A percentile compares a stretch with the other conserved stretches of the same genome.
Evolutionary conservation across 2,329 filamentous ascomycete genomes (phyloP).

Genomic region (Talaromyces sp.): DNA sequence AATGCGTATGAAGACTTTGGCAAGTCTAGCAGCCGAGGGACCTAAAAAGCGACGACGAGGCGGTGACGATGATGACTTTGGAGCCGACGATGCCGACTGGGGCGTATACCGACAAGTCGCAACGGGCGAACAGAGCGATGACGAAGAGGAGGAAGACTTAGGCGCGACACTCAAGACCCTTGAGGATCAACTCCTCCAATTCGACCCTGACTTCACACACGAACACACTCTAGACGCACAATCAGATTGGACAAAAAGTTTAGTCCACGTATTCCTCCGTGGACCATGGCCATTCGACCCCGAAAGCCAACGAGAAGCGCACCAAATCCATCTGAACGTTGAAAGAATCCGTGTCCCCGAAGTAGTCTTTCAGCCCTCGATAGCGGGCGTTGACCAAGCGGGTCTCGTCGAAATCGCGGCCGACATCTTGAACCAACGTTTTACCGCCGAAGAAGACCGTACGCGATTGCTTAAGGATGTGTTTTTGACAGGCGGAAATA

Average conservation of each 20-base stretch:
- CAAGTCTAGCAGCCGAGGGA: constrained; percentile 87
- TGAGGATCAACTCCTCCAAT: constrained; percentile 79
- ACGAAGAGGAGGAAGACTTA: constrained; percentile 90
- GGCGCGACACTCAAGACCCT: constrained; percentile 69
- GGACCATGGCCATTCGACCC: constrained; percentile 84
- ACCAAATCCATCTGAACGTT: constrained; percentile 93
- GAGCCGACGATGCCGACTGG: constrained; percentile 97
- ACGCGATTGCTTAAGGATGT: constrained; percentile 77
- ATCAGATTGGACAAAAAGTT: constrained; percentile 88
- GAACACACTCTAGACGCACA: constrained; percentile 89
- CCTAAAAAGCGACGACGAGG: constrained; percentile 82
- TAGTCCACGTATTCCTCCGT: constrained; percentile 85
- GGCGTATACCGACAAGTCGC: constrained; percentile 92
- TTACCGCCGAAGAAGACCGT: constrained; percentile 58
- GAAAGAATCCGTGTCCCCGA: constrained; percentile 93
- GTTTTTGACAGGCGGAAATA: constrained; percentile 93
- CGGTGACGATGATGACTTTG: constrained; percentile 93
- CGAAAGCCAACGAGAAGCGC: constrained; percentile 73
- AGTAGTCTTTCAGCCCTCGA: constrained; percentile 86
- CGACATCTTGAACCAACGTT: constrained; percentile 82
- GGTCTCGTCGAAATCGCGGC: constrained; percentile 89
- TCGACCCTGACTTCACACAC: constrained; percentile 87
- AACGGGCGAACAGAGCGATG: constrained; percentile 74
- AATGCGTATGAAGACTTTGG: constrained; percentile 97
- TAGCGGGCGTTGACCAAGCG: constrained; percentile 89